These are phyloP conservation scores for Mortierella sp. DNA, from an alignment of 371 early-diverging fungal genomes.

Conservation along the genomic window DNA sequence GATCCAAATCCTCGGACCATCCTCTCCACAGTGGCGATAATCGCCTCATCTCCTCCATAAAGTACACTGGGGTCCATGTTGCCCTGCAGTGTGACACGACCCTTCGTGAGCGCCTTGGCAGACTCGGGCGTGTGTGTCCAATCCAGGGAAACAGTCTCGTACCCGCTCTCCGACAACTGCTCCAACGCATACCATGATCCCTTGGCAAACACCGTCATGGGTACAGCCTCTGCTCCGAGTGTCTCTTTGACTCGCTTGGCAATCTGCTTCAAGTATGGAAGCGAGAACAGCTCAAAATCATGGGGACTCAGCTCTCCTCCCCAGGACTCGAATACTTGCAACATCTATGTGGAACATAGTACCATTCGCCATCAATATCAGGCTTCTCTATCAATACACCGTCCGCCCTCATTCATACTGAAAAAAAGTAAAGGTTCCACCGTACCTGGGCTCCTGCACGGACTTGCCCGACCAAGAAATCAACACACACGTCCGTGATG, in stretches of 20 bases:
- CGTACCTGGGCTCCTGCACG: slow-evolving; percentile 95
- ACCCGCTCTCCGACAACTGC: slow-evolving; percentile 70
- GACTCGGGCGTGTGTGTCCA: slow-evolving; percentile 88
- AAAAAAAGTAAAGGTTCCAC: slow-evolving; percentile 8
- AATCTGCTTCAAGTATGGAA: slow-evolving; percentile 90
- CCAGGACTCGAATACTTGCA: slow-evolving; percentile 98
- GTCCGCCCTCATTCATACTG: too few relatives aligned
- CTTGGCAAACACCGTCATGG: slow-evolving; percentile 92
- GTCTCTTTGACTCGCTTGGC: slow-evolving; percentile 75
- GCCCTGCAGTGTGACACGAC: slow-evolving; percentile 88
- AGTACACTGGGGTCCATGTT: slow-evolving; percentile 93
- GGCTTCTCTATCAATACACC: neutral
- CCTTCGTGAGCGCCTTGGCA: slow-evolving; percentile 69
- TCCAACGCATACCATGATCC: slow-evolving; percentile 90
- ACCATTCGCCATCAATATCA: too few relatives aligned
- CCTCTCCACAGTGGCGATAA: slow-evolving; percentile 74
- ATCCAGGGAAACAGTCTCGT: slow-evolving; percentile 90
- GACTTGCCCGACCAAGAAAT: slow-evolving; percentile 93
- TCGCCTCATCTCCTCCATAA: slow-evolving; percentile 80
- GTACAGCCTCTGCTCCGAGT: slow-evolving; percentile 67
- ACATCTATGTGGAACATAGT: slow-evolving; percentile 60
- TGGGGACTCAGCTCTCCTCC: slow-evolving; percentile 91
- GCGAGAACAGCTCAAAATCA: slow-evolving; percentile 84
- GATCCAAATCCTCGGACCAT: slow-evolving; percentile 90
- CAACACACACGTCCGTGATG: slow-evolving; percentile 85